A percentile compares a stretch with the other conserved stretches of the same genome.
phyloP scores from a whole-genome alignment of 225 moss, liverwort and hornwort genomes.

The Lunularia cruciata region DNA sequence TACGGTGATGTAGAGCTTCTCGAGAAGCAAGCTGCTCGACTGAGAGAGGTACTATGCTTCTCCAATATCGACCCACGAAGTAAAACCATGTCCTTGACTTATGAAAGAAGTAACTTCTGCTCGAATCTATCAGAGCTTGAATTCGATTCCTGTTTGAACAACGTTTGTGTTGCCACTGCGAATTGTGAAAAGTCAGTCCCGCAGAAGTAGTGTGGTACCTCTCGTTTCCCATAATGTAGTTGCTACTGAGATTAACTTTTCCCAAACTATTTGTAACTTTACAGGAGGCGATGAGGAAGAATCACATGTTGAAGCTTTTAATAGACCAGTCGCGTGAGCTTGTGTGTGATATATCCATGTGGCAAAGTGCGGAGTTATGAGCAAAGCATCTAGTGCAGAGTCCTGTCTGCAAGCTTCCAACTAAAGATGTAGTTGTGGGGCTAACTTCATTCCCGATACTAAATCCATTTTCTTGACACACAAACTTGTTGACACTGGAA shows the following conservation, averaged over 20 bases:
- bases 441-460: background rate
- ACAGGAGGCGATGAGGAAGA: constrained; percentile 82
- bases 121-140: too few relatives aligned
- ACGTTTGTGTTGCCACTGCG: too few relatives aligned
- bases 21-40: constrained; percentile 63
- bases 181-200: background rate
- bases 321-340: constrained; percentile 79
- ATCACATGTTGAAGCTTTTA: constrained; percentile 70
- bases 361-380: constrained; percentile 69
- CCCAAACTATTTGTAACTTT: background rate
- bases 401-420: background rate
- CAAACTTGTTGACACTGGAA: too few relatives aligned
- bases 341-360: constrained; percentile 72
- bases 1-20: constrained; percentile 61
- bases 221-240: background rate
- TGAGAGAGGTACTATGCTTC: constrained; percentile 56
- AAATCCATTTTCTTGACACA: background rate
- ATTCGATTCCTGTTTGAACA: too few relatives aligned
- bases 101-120: too few relatives aligned
- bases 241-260: too few relatives aligned
- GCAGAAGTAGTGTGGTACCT: background rate
- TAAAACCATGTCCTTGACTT: background rate
- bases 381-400: background rate
- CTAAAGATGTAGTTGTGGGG: background rate
- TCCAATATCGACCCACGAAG: background rate